These are phyloP conservation scores for Hemileccinum rubropunctum DNA, from an alignment of 768 basidiomycete genomes.

Conservation along the genomic window DNA sequence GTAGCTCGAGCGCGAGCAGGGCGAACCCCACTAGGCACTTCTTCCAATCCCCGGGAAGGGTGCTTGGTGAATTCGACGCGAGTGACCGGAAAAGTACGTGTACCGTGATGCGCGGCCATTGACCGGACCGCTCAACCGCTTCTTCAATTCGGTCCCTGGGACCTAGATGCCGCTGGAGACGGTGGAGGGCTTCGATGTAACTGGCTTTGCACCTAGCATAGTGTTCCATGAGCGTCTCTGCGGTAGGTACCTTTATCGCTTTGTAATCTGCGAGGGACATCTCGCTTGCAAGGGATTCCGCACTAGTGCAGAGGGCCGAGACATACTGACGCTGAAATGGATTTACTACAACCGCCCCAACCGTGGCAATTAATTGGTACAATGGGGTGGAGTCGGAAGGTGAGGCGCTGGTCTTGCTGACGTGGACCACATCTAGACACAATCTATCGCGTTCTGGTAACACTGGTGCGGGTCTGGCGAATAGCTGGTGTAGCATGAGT, in stretches of 20 bases:
- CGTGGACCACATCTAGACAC: background rate
- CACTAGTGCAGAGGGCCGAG: slow-evolving; percentile 5
- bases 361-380: background rate
- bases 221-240: background rate
- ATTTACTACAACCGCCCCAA: background rate
- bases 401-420: background rate
- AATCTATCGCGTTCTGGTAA: background rate
- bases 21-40: slow-evolving; percentile 28
- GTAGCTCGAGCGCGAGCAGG: slow-evolving; percentile 27
- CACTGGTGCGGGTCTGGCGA: background rate
- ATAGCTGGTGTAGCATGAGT: background rate
- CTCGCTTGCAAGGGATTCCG: slow-evolving; percentile 6
- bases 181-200: background rate
- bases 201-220: background rate
- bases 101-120: slow-evolving; percentile 36
- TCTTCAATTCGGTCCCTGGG: slow-evolving; percentile 10
- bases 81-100: slow-evolving; percentile 30
- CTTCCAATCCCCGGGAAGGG: slow-evolving; percentile 27
- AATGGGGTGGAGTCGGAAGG: background rate
- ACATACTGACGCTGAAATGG: slow-evolving; percentile 9
- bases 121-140: slow-evolving; percentile 14
- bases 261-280: background rate
- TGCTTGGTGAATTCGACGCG: slow-evolving; percentile 16
- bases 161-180: slow-evolving; percentile 10
- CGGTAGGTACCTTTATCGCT: background rate